Base-by-base conservation (phyloP, 2,329 filamentous ascomycete species). In the Alternaria sp. region DNA sequence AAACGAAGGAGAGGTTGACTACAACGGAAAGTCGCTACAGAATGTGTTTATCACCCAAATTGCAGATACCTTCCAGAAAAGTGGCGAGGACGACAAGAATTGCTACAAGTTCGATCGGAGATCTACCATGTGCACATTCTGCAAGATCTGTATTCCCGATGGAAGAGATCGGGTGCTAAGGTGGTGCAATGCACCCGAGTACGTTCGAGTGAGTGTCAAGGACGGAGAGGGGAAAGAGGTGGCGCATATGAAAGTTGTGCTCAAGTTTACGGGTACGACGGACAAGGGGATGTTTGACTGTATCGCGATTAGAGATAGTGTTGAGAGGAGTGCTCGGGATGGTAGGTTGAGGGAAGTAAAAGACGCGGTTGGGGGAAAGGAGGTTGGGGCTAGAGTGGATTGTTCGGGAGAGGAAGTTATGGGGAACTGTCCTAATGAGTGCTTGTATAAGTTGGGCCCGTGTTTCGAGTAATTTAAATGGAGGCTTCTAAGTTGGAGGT, bases 231-330 rank as follows among this genome's bases (percentile, higher is more conserved):
- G 44, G 21, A 26, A 36, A 36, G 44, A 48, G 23, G 44, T 48
- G 23, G 44, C 44, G 33, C 44, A 53, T 24, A 51, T 57, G n/a
- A 53, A 24, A 24, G 58, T 48, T 10, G 46, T 37, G 17, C 4
- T 56, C 17, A 46, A 51, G 4, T 62, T 56, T 17, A 23, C 17
- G 41, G 55, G 36, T 7, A 14, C 1, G 2, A 58, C 37, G 9
- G 54, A 58, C 5, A 41, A 52, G 46, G 51, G 58, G 9, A 26
- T 3, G 31, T 55, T 61, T 13, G 58, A 51, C 36, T 61, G 58
- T 37, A 36, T 39, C 17, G 55, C 28, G 0, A 31, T 49, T 8
- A 36, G 31, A 33, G 54, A 42, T 11, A 33, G 39, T 5, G 46
- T 52, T 2, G 51, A 44, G 21, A 44, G 13, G 33, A 57, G 46